Evolutionary conservation across 345 rosid species (phyloP), one percentile per base, ranked within the genome.

Genomic region (Salix udensis): DNA sequence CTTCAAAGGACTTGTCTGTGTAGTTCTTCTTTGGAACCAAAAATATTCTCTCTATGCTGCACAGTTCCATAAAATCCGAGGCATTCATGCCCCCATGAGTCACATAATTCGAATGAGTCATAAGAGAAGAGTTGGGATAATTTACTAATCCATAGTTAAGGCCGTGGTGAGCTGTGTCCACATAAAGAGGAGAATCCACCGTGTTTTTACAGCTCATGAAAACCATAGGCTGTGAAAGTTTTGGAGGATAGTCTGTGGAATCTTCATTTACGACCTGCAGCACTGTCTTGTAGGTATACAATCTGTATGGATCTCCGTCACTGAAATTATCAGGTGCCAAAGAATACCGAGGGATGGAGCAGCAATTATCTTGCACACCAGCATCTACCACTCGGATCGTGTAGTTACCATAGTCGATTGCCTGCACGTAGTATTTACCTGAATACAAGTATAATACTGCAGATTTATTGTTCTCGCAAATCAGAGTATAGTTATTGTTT

Each of bases 391-490:
- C 13, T 30, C 81, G 31, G 42, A 73, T 50, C 0, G 74, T 40
- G 74, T 10, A 67, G 31, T 74, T 74, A 69, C 11, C 44, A 53
- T 79, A 79, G 30, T 79, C 19, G 68, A 78, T 73, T 19, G 81
- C 46, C 28, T 72, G 71, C 6, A 71, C 76, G 42, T 7, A 4
- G 58, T 77, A 77, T 65, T 76, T 81, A 28, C 73, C 82, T 2
- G 76, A 73, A 19, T 36, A 42, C 2, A 74, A 42, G 19, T 67
- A 11, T 23, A 84, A 37, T 0, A 75, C 65, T 31, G 85, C 2
- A 10, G 44, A n/a, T 16, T 18, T 55, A 72, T 84, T 79, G 76
- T 77, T 67, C 42, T 82, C 81, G 46, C 87, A 84, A 1, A 12
- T 31, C 13, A 84, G 71, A 46, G 4, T 65, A 34, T 74, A 74